Conservation (phyloP, 768 basidiomycete species). For the Leccinum boreale region DNA sequence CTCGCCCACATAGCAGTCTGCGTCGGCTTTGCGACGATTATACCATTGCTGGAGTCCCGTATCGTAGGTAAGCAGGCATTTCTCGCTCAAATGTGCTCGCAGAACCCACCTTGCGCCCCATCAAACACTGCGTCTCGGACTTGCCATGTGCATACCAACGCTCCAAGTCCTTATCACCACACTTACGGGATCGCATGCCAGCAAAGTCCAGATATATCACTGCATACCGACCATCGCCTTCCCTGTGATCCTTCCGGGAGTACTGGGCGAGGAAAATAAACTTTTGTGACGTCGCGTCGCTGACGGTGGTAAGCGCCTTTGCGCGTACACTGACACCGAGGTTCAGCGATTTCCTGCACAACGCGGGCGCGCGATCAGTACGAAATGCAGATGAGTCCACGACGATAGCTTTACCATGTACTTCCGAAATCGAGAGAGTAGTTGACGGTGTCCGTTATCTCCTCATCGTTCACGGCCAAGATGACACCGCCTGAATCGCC, state of each 20-base stretch:
- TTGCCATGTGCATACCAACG: constrained; percentile 77
- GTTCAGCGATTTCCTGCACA: constrained; percentile 61
- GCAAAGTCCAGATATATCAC: constrained; percentile 84
- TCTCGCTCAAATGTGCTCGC: neutral
- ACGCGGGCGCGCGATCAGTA: neutral
- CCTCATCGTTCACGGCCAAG: constrained; percentile 84
- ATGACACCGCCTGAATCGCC: constrained; percentile 84
- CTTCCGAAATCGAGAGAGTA: constrained; percentile 84
- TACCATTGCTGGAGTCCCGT: constrained; percentile 82
- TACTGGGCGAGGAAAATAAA: constrained; percentile 86
- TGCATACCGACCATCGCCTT: constrained; percentile 58
- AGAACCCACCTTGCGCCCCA: constrained; percentile 84
- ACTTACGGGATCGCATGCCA: constrained; percentile 63
- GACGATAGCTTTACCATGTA: constrained; percentile 62
- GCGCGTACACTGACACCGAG: constrained; percentile 71
- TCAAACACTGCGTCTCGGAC: constrained; percentile 72
- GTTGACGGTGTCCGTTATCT: constrained; percentile 57
- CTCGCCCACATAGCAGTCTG: constrained; percentile 85
- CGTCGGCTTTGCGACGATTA: constrained; percentile 73
- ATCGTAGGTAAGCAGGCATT: neutral
- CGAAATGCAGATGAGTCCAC: neutral
- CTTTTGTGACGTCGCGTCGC: constrained; percentile 95
- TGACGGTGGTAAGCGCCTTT: constrained; percentile 78
- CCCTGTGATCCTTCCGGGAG: constrained; percentile 52
- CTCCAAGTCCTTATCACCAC: constrained; percentile 71